phyloP scores from a whole-genome alignment of 2,329 filamentous ascomycete species.

The Neofusicoccum cordaticola region DNA sequence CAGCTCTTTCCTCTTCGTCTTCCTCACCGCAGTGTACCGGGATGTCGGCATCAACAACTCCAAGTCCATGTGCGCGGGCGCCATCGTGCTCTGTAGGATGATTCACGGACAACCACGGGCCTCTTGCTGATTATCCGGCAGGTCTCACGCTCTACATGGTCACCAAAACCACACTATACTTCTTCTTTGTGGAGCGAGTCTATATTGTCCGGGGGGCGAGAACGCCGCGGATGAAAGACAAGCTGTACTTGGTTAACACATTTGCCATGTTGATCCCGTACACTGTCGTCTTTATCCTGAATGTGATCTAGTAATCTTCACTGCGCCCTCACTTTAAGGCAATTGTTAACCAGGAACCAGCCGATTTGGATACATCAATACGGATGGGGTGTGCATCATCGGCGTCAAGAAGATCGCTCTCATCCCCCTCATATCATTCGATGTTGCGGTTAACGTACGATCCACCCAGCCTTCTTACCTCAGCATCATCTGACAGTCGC shows the following conservation, averaged over 20 bases:
- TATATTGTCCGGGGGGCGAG: background rate
- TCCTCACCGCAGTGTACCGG: background rate
- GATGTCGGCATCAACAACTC: background rate
- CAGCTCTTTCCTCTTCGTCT: background rate
- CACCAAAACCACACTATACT: background rate
- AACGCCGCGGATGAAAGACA: background rate
- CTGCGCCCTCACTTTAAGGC: too few relatives aligned
- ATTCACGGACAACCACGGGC: background rate
- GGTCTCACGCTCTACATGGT: background rate
- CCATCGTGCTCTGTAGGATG: background rate
- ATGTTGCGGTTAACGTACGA: slow-evolving; percentile 56
- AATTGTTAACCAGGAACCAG: background rate
- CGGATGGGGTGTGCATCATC: slow-evolving; percentile 51
- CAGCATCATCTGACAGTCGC: background rate
- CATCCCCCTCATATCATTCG: slow-evolving; percentile 60
- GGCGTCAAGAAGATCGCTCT: slow-evolving; percentile 59
- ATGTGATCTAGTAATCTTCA: background rate
- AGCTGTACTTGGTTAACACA: background rate
- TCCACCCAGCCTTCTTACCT: background rate
- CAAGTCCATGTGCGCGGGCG: background rate
- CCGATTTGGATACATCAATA: background rate
- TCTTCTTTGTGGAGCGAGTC: background rate
- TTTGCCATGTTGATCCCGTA: background rate
- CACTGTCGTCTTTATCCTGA: background rate
- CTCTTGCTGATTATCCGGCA: background rate